Base-by-base conservation (phyloP, 2,329 filamentous ascomycete species). In the Sporothrix schenckii region DNA sequence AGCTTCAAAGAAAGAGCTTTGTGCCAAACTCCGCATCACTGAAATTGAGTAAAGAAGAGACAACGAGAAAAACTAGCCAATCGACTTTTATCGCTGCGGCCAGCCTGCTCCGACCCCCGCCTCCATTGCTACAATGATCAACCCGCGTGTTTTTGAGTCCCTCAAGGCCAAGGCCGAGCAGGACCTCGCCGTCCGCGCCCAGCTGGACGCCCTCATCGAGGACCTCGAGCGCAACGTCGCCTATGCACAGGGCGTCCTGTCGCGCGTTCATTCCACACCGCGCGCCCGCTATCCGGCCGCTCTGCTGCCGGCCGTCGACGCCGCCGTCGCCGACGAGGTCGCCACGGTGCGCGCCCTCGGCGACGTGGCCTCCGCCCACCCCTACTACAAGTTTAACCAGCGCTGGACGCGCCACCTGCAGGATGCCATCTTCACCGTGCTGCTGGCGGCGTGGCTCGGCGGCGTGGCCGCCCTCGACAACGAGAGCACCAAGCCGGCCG, bases 361-460 rank as follows among this genome's bases (percentile, higher is more conserved):
- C 72, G 81, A 85, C 69, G 87, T 92, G 69, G 93, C 94, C 2
- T 94, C 93, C 34, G 86, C 92, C 78, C 91, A 96, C 77, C 94
- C 95, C 0, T 99, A 98, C 84, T 99, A 98, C 88, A 97, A 97
- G 86, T 90, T 96, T 83, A 97, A 97, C 80, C 83, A 85, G 70
- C 88, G 93, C 79, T 99, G 95, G 95, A 87, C 89, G 39, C 88
- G 92, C 71, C 88, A 92, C 76, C 83, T 97, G 69, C 94, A 98
- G 80, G 92, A 92, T 79, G 87, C 92, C 86, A 86, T 85, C 82
- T 84, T 80, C 73, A 84, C 83, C 0, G 82, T 87, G 68, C 78
- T 90, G 69, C 80, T 87, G 74, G 83, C 82, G 72, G 90, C 88
- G 69, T 98, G 92, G 90, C 86, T 98, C 16, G 93, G 93, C 68